These are phyloP conservation scores for Kodamaea hsintzibuensis DNA, from an alignment of 805 yeast genomes.

Conservation along the genomic window DNA sequence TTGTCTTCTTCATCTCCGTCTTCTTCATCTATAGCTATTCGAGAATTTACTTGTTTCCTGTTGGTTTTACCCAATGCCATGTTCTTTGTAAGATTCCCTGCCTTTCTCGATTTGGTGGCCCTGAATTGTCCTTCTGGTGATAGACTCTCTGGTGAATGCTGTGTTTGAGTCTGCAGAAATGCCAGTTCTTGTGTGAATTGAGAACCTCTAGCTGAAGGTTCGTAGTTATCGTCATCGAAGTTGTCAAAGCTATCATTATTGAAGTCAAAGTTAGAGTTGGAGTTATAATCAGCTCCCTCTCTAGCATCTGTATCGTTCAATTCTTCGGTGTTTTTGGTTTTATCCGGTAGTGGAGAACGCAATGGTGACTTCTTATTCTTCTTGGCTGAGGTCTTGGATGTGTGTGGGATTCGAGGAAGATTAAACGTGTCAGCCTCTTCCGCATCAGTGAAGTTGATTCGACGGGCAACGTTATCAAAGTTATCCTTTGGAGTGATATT, in stretches of 20 bases:
- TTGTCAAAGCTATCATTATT: constrained; percentile 11
- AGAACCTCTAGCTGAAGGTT: background rate
- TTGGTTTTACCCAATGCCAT: constrained; percentile 31
- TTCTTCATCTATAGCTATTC: constrained; percentile 17
- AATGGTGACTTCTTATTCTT: constrained; percentile 31
- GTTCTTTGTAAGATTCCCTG: constrained; percentile 29
- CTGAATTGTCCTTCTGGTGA: constrained; percentile 12
- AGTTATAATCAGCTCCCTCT: background rate
- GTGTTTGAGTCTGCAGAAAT: constrained; percentile 6
- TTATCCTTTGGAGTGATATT: constrained; percentile 16
- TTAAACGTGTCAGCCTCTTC: constrained; percentile 31
- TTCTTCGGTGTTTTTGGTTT: constrained; percentile 7
- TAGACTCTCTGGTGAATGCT: constrained; percentile 20
- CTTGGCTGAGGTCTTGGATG: constrained; percentile 16
- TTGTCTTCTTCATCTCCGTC: constrained; percentile 23
- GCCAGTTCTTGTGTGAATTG: constrained; percentile 5
- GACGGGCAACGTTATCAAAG: constrained; percentile 32
- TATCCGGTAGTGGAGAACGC: constrained; percentile 30
- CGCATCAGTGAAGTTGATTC: constrained; percentile 36
- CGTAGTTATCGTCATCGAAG: constrained; percentile 11
- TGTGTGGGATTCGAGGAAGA: constrained; percentile 28
- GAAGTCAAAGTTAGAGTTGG: constrained; percentile 9
- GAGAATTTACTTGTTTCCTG: constrained; percentile 13
- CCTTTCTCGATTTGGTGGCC: constrained; percentile 5
- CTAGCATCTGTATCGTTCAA: background rate